Conservation (phyloP, 495 filamentous ascomycete genomes). For the Geoglossum glabrum region DNA sequence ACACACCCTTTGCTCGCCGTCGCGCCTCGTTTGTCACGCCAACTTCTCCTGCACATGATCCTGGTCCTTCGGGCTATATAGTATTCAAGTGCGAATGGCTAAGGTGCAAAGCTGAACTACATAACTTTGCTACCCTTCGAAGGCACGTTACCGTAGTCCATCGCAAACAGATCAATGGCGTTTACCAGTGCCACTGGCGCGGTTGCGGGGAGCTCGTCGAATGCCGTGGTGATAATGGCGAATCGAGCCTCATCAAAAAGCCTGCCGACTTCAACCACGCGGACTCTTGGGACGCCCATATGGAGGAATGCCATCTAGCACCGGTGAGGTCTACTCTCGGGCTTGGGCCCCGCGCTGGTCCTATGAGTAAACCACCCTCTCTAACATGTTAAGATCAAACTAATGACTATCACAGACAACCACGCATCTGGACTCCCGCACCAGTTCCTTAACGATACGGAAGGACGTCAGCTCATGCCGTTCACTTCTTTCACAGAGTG, state of each 20-base stretch:
- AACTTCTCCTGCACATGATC: not conserved
- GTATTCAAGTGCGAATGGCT: slow-evolving; percentile 44
- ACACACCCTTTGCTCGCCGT: not conserved
- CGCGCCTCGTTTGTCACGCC: not conserved
- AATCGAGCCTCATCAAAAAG: not conserved
- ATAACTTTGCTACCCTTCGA: slow-evolving; percentile 51
- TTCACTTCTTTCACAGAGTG: not conserved
- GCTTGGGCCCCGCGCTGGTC: not conserved
- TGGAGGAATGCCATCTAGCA: not conserved
- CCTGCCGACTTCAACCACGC: not conserved
- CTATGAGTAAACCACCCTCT: not conserved
- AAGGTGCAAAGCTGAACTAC: slow-evolving; percentile 45
- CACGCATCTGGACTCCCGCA: not conserved
- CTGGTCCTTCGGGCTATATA: not conserved
- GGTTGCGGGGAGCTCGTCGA: slow-evolving; percentile 15
- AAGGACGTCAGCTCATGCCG: not conserved
- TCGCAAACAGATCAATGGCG: slow-evolving; percentile 8
- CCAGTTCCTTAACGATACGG: not conserved
- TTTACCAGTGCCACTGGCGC: slow-evolving; percentile 25
- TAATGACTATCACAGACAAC: not conserved
- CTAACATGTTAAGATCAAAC: not conserved
- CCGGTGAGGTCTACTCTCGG: not conserved
- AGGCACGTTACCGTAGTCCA: slow-evolving; percentile 45
- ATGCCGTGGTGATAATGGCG: not conserved
- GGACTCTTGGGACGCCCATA: not conserved